Base-by-base conservation (phyloP, 2,329 filamentous ascomycete genomes). In the Aureobasidium sp. region DNA sequence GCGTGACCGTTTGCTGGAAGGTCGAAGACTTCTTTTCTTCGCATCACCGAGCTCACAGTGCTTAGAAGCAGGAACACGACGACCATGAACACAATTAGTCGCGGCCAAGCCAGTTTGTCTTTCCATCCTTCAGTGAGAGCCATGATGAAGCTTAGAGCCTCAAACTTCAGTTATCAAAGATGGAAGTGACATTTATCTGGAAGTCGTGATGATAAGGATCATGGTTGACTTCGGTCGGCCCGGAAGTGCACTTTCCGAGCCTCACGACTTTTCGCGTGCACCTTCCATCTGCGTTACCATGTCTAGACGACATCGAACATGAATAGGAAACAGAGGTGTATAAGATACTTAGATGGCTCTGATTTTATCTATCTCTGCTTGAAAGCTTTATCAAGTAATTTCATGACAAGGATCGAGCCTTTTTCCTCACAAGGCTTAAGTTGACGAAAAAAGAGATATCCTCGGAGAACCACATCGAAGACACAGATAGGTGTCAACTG, bases 81-180 rank as follows among this genome's bases (percentile, higher is more conserved):
- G 10, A 59, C 61, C 52, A 63, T 51, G 29, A 63, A 63, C 1
- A 44, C 37, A 4, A 63, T 4, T 8, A 63, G 46, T 13, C 52
- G 55, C 24, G 51, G 53, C 61, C 61, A 63, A 17, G 53, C 61
- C 24, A 63, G 8, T 20, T 57, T 48, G 17, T 63, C 61, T 24
- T 63, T 32, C 61, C 61, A 63, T 46, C 50, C 53, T 37, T 47
- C 56, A 7, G 43, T 59, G 13, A 43, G 12, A 24, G 46, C 44
- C 41, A 59, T 59, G 41, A n/a, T 37, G 27, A 24, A 12, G 2
- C 13, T 24, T 5, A 3, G 15, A 4, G 12, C 6, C 20, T 20
- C 34, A 37, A 37, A 13, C 13, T 37, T 15, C 10, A 37, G 15
- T 1, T 4, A 15, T 15, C 12, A 37, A 3, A 37, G 12, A 37